Evolutionary conservation across 2,329 filamentous ascomycete species (phyloP), one percentile per base, ranked within the genome.

Genomic region (Clonostachys chloroleuca): DNA sequence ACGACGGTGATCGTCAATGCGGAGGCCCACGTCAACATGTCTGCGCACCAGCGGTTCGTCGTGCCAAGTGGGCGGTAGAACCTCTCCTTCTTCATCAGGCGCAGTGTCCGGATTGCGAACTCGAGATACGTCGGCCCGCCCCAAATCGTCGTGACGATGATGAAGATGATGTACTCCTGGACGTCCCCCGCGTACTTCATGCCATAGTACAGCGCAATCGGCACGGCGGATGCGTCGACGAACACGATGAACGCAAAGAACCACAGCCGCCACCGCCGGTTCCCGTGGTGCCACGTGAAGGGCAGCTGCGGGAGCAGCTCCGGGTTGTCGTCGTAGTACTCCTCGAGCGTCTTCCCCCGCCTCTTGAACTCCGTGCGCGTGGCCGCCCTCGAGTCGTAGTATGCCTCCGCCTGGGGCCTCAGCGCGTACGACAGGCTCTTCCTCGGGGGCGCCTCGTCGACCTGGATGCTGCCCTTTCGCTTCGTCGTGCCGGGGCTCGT

Each of bases 111-210:
- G 42, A 77, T 61, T 24, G 62, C 74, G 48, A 78, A 78, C 52
- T 79, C 75, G 47, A 78, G 61, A 47, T 77, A 77, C 6, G 75
- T 78, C n/a, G 77, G 70, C 24, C 76, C 66, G 47, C 76, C 76
- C 66, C 76, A 80, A 51, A 79, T 76, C 35, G 74, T 73, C 1
- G 76, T 78, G 40, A 79, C 69, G 45, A 80, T 67, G 52, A 75
- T 74, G 51, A 79, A 79, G 46, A 75, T 69, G 54, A 68, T 68
- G 55, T 58, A 69, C 37, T 64, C 63, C 60, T 70, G 36, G 18
- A 68, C 64, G 17, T 63, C 17, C 34, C 64, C 67, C 5, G 61
- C 66, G 41, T 65, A 77, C 52, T 64, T 66, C 48, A 80, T 62
- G 17, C 69, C 69, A 52, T 78, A 80, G 63, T 75, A 80, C 5